Evolutionary conservation across 768 basidiomycete species (phyloP).

Genomic region (Boletus edulis): DNA sequence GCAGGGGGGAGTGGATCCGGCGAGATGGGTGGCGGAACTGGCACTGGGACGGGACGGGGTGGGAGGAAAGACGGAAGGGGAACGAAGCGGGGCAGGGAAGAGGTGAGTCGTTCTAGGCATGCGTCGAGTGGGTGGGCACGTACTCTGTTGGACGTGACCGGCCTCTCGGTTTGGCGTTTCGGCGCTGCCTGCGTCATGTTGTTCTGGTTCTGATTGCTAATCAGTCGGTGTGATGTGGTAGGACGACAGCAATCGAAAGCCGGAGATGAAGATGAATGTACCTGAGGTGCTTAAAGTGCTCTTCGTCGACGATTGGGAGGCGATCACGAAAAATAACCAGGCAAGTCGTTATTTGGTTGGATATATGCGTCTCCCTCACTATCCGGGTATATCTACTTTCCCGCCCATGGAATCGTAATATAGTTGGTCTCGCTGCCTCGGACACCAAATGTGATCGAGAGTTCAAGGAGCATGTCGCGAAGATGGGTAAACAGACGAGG

Average conservation of each 20-base stretch:
- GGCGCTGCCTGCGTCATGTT: background rate
- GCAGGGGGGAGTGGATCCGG: slow-evolving; percentile 22
- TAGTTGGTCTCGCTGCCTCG: slow-evolving; percentile 87
- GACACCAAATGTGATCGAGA: slow-evolving; percentile 71
- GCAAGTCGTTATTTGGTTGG: slow-evolving; percentile 36
- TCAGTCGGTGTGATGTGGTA: slow-evolving; percentile 31
- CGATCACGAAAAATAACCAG: slow-evolving; percentile 92
- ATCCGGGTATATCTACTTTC: background rate
- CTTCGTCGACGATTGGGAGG: slow-evolving; percentile 97
- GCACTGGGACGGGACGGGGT: slow-evolving; percentile 29
- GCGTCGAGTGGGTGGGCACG: too few relatives aligned
- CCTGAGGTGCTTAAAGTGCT: slow-evolving; percentile 88
- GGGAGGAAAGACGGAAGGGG: slow-evolving; percentile 63
- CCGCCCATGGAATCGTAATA: background rate
- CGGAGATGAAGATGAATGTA: slow-evolving; percentile 87
- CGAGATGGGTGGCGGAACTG: slow-evolving; percentile 25
- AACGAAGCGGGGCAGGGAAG: slow-evolving; percentile 72
- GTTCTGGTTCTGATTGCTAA: background rate
- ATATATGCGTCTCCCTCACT: background rate
- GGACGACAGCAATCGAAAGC: slow-evolving; percentile 75
- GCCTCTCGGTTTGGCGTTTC: background rate
- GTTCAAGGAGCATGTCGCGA: slow-evolving; percentile 65
- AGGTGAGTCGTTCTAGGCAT: slow-evolving; percentile 42
- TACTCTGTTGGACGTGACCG: background rate
- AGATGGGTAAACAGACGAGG: slow-evolving; percentile 47